A percentile compares a stretch with the other conserved stretches of the same genome.
These are phyloP conservation scores for Senna tora DNA, from an alignment of 306 rosid genomes.

Conservation along the genomic window DNA sequence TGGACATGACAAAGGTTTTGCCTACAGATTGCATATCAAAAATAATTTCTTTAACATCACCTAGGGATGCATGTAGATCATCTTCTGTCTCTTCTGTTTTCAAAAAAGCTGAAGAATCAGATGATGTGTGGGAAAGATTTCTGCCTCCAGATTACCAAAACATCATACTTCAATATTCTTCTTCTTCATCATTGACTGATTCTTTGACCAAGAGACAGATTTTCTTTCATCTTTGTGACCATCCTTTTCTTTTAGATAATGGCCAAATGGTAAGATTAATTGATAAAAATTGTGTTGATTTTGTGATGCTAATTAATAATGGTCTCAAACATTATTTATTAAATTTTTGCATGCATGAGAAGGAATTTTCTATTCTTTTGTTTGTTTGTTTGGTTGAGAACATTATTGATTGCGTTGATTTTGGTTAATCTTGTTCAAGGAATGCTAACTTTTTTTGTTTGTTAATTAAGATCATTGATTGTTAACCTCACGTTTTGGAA, in stretches of 20 bases:
- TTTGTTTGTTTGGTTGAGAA: too few relatives aligned
- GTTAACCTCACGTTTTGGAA: too few relatives aligned
- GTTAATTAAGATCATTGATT: not conserved
- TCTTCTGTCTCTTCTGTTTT: not conserved
- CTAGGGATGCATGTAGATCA: conserved; percentile 22
- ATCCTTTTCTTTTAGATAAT: not conserved
- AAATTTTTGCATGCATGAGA: too few relatives aligned
- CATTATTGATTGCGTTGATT: too few relatives aligned
- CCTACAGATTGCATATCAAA: conserved; percentile 12
- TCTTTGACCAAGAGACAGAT: conserved; percentile 1
- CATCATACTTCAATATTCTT: not conserved
- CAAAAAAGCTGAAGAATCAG: not conserved
- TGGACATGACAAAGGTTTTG: not conserved
- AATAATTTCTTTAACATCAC: conserved; percentile 24
- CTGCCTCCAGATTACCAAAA: not conserved
- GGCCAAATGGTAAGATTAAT: not conserved
- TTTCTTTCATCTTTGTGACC: conserved; percentile 14
- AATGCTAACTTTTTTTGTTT: not conserved
- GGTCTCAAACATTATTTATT: not conserved
- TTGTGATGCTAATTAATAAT: not conserved
- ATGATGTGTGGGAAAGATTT: conserved; percentile 3
- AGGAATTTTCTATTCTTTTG: too few relatives aligned
- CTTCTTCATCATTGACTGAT: not conserved
- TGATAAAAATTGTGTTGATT: too few relatives aligned
- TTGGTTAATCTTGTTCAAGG: not conserved